Base-by-base conservation (phyloP, 129 eudicot species). In the Flaveria sonorensis region DNA sequence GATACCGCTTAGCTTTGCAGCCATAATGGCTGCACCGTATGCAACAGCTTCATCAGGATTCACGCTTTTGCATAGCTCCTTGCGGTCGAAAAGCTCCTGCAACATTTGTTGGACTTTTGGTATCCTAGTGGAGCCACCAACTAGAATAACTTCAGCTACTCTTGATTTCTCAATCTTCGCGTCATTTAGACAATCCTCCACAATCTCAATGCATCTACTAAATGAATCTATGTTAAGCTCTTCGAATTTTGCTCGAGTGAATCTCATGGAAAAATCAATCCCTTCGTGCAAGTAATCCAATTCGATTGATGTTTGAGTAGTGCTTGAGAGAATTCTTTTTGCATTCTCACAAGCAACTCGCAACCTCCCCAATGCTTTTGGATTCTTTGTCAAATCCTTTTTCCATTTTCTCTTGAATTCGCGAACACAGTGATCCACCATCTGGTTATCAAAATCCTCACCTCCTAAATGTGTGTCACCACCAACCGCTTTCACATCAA, bases 381-480 rank as follows among this genome's bases (percentile, higher is more conserved):
- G 23, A 21, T 73, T 71, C 36, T 36, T 51, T 0, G 1, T 62
- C 47, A 75, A 30, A 50, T 75, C 72, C 63, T 23, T 61, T 40
- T 75, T 75, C 63, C 63, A 63, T 47, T 21, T 75, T 43, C 72
- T 47, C 21, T 63, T 75, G 23, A 75, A 63, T 30, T 63, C 63
- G 1, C 18, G 52, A 59, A 59, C 75, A 43, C 75, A 68, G 1
- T 77, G 50, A 77, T 43, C 36, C 60, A 77, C 81, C 81, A 77
- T 77, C 1, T 48, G 2, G 20, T 77, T 56, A 64, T 79, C 79
- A 28, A 80, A 79, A 57, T 79, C 76, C 59, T 61, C 77, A 30
- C 76, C 82, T n/a, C 70, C 76, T n/a, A 78, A 43, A 79, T 77
- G 81, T 24, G 81, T 77, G 70, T 77, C 70, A 26, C 82, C 82